These are phyloP conservation scores for Suhomyces sp. DNA, from an alignment of 805 yeast species.

Conservation along the genomic window DNA sequence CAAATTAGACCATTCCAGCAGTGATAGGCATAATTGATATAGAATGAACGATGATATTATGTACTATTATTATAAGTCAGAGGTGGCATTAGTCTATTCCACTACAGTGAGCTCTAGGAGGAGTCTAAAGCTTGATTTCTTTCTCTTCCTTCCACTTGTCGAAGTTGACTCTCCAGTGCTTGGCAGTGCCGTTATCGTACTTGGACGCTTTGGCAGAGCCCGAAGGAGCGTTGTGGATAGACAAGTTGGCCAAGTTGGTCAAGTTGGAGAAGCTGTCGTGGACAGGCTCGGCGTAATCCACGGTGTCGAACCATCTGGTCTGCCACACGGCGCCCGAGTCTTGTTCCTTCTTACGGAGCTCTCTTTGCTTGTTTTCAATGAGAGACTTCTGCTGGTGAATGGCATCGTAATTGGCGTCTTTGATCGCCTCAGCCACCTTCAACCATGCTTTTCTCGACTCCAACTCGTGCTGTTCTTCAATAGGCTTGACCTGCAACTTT, in stretches of 20 bases:
- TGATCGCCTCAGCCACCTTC: constrained; percentile 85
- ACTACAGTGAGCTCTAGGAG: too few species aligned
- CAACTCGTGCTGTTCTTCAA: constrained; percentile 72
- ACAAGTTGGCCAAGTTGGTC: constrained; percentile 49
- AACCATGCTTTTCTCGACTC: constrained; percentile 91
- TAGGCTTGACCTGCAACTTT: constrained; percentile 70
- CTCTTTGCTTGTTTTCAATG: constrained; percentile 85
- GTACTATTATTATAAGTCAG: too few species aligned
- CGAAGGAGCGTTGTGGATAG: constrained; percentile 63
- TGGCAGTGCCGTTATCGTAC: constrained; percentile 47
- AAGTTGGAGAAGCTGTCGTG: constrained; percentile 36
- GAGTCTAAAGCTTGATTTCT: constrained; percentile 53
- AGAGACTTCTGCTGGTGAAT: constrained; percentile 72
- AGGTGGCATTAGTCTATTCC: too few species aligned
- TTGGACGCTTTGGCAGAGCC: constrained; percentile 58
- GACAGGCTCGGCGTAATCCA: constrained; percentile 22
- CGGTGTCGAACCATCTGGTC: constrained; percentile 72
- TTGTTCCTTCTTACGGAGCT: constrained; percentile 67
- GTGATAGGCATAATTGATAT: too few species aligned
- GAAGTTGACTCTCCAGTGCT: constrained; percentile 71
- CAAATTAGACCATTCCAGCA: too few species aligned
- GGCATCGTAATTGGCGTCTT: constrained; percentile 66
- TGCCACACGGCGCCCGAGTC: constrained; percentile 68
- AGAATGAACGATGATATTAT: too few species aligned
- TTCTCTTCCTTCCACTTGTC: constrained; percentile 55